Evolutionary conservation across 1,284 basidiomycete genomes (phyloP).

Genomic region (Microbotryomycetes sp.): DNA sequence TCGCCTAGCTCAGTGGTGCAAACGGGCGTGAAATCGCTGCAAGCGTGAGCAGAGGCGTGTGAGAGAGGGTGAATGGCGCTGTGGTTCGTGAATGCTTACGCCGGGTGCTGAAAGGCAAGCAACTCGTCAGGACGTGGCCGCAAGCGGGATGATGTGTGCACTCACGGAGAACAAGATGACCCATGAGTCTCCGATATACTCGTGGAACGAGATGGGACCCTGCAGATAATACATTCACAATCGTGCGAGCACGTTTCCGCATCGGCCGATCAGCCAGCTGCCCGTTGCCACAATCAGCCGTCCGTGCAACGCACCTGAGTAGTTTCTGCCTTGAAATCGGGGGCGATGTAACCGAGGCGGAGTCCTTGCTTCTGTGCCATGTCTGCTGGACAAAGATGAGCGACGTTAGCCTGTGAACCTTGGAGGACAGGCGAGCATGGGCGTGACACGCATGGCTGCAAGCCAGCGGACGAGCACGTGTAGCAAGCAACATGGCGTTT

Average conservation of each 20-base stretch:
- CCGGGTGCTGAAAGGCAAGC: not conserved
- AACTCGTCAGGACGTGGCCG: constrained; percentile 17
- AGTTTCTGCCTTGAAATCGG: constrained; percentile 76
- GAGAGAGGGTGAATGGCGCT: constrained; percentile 2
- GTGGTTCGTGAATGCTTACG: not conserved
- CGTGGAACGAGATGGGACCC: constrained; percentile 77
- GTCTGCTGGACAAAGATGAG: no score
- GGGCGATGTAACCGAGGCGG: constrained; percentile 55
- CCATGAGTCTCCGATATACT: constrained; percentile 86
- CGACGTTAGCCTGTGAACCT: no score
- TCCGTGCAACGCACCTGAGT: constrained; percentile 44
- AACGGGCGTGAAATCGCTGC: constrained; percentile 44
- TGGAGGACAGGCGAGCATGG: no score
- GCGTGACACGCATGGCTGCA: no score
- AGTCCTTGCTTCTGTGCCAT: constrained; percentile 19
- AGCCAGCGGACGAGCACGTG: not conserved
- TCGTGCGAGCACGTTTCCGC: not conserved
- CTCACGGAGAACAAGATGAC: constrained; percentile 75
- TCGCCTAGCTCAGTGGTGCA: constrained; percentile 92
- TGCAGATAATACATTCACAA: no score
- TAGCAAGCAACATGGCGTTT: no score
- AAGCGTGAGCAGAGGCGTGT: constrained; percentile 44
- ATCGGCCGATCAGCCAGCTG: constrained; percentile 2
- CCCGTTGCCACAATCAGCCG: no score
- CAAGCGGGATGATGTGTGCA: constrained; percentile 22